Percentiles rank a stretch among this genome's conserved stretches.
phyloP scores from a whole-genome alignment of 73 alveolate species.

The Blepharisma stoltei region DNA sequence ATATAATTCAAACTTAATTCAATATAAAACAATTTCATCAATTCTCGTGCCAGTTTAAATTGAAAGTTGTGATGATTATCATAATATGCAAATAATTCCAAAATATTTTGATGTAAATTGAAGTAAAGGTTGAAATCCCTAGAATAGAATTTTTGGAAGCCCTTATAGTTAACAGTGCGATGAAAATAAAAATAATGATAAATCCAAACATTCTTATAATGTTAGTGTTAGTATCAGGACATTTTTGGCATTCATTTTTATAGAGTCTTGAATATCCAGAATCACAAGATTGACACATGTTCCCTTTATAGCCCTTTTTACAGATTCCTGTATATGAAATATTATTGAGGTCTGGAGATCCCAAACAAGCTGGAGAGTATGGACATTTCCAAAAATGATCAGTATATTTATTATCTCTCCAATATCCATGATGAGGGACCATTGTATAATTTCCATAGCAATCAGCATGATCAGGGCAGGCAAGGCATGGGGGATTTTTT shows the following conservation, averaged over 20 bases:
- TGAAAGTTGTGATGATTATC: not conserved
- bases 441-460: constrained; percentile 22
- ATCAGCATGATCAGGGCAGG: not conserved
- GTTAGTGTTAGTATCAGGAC: constrained; percentile 38
- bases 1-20: not conserved
- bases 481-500: not conserved
- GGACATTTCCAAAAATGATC: constrained; percentile 42
- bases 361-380: constrained; percentile 46
- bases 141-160: not conserved
- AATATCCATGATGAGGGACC: constrained; percentile 19
- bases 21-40: not conserved
- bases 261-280: constrained; percentile 64
- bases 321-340: constrained; percentile 59
- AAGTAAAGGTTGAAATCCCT: not conserved
- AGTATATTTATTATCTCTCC: constrained; percentile 10
- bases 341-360: constrained; percentile 34
- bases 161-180: not conserved
- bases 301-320: constrained; percentile 56
- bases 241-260: constrained; percentile 42
- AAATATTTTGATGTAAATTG: not conserved
- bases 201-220: not conserved
- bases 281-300: constrained; percentile 61
- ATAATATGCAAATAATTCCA: constrained; percentile 3
- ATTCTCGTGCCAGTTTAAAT: not conserved
- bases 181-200: not conserved